Conservation (phyloP, 1,139 yeast species). For the Geotrichum restrictum region DNA sequence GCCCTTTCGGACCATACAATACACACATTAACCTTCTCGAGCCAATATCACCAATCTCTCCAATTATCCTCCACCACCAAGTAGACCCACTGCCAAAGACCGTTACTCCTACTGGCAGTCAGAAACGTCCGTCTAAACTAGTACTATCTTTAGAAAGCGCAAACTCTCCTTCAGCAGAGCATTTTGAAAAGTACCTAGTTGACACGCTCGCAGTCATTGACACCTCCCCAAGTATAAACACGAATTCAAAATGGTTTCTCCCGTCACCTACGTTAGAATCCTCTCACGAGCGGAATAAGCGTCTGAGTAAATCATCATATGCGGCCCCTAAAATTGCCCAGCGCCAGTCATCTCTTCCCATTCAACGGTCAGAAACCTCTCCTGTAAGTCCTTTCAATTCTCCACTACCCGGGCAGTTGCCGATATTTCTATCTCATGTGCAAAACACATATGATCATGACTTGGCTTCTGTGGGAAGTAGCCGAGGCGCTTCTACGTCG, state of each 20-base stretch:
- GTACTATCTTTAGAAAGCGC: background rate
- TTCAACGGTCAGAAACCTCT: background rate
- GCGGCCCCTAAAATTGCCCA: background rate
- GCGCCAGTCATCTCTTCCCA: constrained; percentile 9
- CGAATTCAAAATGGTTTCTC: constrained; percentile 11
- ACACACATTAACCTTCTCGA: constrained; percentile 12
- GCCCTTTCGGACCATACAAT: background rate
- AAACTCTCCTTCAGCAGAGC: background rate
- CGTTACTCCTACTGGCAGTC: background rate
- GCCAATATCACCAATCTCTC: constrained; percentile 15
- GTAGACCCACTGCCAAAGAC: background rate
- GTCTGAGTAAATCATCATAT: background rate
- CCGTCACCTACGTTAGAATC: constrained; percentile 7
- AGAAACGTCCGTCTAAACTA: background rate
- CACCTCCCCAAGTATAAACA: constrained; percentile 1
- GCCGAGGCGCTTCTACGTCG: constrained; percentile 9
- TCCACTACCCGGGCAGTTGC: background rate
- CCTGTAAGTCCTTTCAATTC: background rate
- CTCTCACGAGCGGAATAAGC: constrained; percentile 1
- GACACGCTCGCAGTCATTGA: constrained; percentile 7
- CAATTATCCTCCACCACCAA: constrained; percentile 7
- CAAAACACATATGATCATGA: background rate
- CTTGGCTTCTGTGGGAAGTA: background rate
- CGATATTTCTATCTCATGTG: background rate
- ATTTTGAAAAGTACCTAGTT: constrained; percentile 5